phyloP scores from a whole-genome alignment of 2,329 filamentous ascomycete species.

The Penicillium sp. region DNA sequence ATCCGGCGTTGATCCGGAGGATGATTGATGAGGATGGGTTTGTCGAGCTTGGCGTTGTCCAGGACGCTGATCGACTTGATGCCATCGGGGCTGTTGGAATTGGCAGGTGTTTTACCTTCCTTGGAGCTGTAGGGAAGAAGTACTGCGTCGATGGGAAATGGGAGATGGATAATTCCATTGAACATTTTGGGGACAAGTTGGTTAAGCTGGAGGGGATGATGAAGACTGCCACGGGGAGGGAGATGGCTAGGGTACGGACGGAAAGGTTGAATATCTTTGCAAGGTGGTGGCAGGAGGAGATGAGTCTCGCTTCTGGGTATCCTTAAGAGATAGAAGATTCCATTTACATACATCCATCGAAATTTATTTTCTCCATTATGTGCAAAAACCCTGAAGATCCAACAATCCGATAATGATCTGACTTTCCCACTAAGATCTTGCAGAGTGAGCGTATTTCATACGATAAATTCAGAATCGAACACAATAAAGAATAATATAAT shows the following conservation, averaged over 20 bases:
- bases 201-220: conserved; percentile 61
- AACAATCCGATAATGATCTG: background rate
- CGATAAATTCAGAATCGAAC: background rate
- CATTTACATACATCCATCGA: background rate
- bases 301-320: conserved; percentile 8
- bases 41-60: conserved; percentile 79
- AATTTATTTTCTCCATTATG: background rate
- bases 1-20: conserved; percentile 59
- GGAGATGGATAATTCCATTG: conserved; percentile 64
- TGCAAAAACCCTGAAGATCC: background rate
- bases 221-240: conserved; percentile 57
- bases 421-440: background rate
- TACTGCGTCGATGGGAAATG: conserved; percentile 27
- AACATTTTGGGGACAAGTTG: conserved; percentile 77
- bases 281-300: conserved; percentile 57
- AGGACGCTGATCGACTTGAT: conserved; percentile 92
- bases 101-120: conserved; percentile 73
- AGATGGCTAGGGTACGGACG: conserved; percentile 52
- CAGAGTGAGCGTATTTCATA: background rate
- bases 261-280: conserved; percentile 51
- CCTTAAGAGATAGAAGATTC: background rate
- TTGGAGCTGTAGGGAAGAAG: conserved; percentile 55
- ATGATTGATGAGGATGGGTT: conserved; percentile 58
- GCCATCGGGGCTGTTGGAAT: conserved; percentile 85
- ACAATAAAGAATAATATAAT: no score